Evolutionary conservation across 371 early-diverging fungal species (phyloP).

Genomic region (Rhizopus microsporus): DNA sequence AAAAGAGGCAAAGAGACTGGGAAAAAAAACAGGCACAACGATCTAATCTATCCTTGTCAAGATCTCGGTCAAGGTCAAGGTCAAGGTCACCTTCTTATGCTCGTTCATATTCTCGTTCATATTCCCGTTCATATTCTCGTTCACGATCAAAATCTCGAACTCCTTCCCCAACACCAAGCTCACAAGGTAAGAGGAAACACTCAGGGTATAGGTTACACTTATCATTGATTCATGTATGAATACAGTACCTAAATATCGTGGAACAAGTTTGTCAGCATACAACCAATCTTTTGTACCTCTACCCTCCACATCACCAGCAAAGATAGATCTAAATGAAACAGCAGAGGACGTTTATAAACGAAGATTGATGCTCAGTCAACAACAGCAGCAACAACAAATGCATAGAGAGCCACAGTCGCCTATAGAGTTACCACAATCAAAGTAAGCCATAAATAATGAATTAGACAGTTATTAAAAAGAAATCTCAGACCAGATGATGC

Average conservation of each 20-base stretch:
- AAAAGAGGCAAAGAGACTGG: constrained; percentile 28
- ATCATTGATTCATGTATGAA: not conserved
- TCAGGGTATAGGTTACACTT: not conserved
- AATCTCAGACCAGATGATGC: not conserved
- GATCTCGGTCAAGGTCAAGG: constrained; percentile 24
- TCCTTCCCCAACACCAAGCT: constrained; percentile 1
- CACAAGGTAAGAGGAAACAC: constrained; percentile 11
- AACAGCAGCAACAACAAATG: constrained; percentile 10
- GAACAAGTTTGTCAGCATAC: not conserved
- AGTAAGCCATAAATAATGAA: not conserved
- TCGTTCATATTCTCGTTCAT: no score
- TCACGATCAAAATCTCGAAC: constrained; percentile 21
- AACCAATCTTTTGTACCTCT: constrained; percentile 12
- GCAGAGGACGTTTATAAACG: constrained; percentile 77
- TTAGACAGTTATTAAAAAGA: not conserved
- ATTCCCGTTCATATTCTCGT: no score
- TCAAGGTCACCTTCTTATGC: no score
- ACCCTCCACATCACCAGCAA: constrained; percentile 2
- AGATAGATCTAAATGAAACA: constrained; percentile 48
- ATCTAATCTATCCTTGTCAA: constrained; percentile 20
- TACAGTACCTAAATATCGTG: not conserved
- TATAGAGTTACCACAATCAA: constrained; percentile 3
- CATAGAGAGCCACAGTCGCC: not conserved
- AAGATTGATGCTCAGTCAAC: constrained; percentile 54
- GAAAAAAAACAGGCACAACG: constrained; percentile 16